Evolutionary conservation across 106 monocot genomes (phyloP).

Genomic region (Dioscorea dumetorum): DNA sequence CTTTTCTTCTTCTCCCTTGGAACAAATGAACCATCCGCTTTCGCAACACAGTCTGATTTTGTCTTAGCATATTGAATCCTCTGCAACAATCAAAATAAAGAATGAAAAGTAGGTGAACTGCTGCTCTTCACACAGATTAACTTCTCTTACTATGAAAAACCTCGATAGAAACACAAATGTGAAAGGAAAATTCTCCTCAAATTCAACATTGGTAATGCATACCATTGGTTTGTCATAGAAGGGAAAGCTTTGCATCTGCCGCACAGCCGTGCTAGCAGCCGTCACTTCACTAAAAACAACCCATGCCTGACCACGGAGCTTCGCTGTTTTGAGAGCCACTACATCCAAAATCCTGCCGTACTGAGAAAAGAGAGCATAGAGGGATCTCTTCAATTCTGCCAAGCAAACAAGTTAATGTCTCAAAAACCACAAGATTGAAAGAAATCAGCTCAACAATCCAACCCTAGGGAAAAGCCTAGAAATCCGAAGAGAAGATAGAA

Average conservation of each 20-base stretch:
- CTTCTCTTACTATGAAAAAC: not conserved
- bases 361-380: conserved; percentile 87
- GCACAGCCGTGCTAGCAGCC: conserved; percentile 82
- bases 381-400: conserved; percentile 88
- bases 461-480: not conserved
- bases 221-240: conserved; percentile 97
- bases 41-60: conserved; percentile 95
- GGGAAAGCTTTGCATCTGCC: conserved; percentile 92
- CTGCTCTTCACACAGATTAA: too few relatives aligned
- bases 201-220: not conserved
- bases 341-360: conserved; percentile 94
- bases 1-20: conserved; percentile 90
- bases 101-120: too few relatives aligned
- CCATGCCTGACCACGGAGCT: conserved; percentile 94
- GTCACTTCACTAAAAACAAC: conserved; percentile 89
- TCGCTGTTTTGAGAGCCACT: conserved; percentile 72
- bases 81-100: conserved; percentile 27
- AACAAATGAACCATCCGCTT: conserved; percentile 75
- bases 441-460: not conserved
- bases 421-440: not conserved
- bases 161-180: not conserved
- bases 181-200: not conserved
- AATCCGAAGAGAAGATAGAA: conserved; percentile 3
- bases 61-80: conserved; percentile 92
- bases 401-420: not conserved